A percentile compares a stretch with the other conserved stretches of the same genome.
Conservation (phyloP, 306 rosid genomes). For the Sicyos edulis region DNA sequence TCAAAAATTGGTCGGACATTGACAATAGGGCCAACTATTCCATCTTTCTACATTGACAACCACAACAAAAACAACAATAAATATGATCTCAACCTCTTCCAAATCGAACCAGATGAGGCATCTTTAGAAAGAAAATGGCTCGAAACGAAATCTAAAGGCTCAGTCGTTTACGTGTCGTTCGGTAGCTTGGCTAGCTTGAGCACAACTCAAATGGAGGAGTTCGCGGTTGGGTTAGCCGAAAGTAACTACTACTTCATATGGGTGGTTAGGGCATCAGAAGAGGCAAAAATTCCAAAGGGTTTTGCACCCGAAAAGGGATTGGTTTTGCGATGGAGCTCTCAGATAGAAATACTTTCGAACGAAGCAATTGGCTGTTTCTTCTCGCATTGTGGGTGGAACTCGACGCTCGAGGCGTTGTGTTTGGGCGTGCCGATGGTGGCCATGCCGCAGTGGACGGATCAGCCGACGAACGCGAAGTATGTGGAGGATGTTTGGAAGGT, state of each 20-base stretch:
- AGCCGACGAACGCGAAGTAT: slow-evolving; percentile 42
- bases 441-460: slow-evolving; percentile 47
- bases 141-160: slow-evolving; percentile 30
- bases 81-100: slow-evolving; percentile 37
- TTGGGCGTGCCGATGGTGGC: slow-evolving; percentile 46
- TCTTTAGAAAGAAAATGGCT: slow-evolving; percentile 35
- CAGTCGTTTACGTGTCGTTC: slow-evolving; percentile 50
- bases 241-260: slow-evolving; percentile 43
- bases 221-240: slow-evolving; percentile 32
- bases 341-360: slow-evolving; percentile 35
- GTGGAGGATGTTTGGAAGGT: slow-evolving; percentile 41
- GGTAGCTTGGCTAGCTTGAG: slow-evolving; percentile 46
- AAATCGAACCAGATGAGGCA: slow-evolving; percentile 21
- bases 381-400: slow-evolving; percentile 29
- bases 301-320: slow-evolving; percentile 33
- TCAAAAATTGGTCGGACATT: slow-evolving; percentile 41
- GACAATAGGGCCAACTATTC: slow-evolving; percentile 63
- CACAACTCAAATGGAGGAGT: slow-evolving; percentile 44
- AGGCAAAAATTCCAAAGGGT: slow-evolving; percentile 26
- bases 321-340: slow-evolving; percentile 48
- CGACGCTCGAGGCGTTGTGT: slow-evolving; percentile 32
- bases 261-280: slow-evolving; percentile 39
- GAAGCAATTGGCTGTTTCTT: slow-evolving; percentile 36
- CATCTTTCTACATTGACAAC: slow-evolving; percentile 44
- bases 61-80: slow-evolving; percentile 34